Percentiles rank a stretch among this genome's conserved stretches.
Evolutionary conservation across 2,329 filamentous ascomycete species (phyloP).

Genomic region (Fusarium incarnatum): DNA sequence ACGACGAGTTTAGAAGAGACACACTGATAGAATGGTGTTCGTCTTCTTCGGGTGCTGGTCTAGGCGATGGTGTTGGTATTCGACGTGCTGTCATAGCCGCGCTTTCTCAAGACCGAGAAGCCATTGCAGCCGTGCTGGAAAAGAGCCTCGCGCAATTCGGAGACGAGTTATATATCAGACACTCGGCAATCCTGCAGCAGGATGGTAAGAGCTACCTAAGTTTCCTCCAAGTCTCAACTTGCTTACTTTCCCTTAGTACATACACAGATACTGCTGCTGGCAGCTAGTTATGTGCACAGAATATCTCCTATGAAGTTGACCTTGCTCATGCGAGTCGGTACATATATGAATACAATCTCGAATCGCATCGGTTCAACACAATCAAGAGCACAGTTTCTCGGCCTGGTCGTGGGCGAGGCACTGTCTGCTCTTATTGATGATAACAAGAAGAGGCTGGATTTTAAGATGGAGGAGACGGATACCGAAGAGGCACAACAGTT

Average conservation of each 20-base stretch:
- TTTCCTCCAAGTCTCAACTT: background rate
- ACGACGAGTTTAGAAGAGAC: conserved; percentile 61
- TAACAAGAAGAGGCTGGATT: conserved; percentile 79
- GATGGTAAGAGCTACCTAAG: conserved; percentile 69
- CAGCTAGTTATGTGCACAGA: conserved; percentile 80
- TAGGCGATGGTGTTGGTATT: conserved; percentile 72
- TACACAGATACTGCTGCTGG: conserved; percentile 81
- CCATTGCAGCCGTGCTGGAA: conserved; percentile 69
- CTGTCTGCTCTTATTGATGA: conserved; percentile 73
- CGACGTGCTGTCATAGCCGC: conserved; percentile 73
- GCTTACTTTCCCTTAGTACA: conserved; percentile 68
- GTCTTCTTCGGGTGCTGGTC: conserved; percentile 71
- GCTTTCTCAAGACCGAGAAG: conserved; percentile 63
- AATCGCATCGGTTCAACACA: conserved; percentile 86
- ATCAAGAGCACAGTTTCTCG: conserved; percentile 79
- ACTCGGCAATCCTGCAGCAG: conserved; percentile 86
- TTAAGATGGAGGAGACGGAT: conserved; percentile 83
- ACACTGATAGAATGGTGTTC: conserved; percentile 74
- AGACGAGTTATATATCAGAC: conserved; percentile 86
- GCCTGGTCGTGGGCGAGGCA: conserved; percentile 86
- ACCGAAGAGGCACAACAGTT: conserved; percentile 81
- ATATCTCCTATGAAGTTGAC: conserved; percentile 73
- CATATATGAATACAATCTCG: conserved; percentile 83
- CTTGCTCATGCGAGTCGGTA: conserved; percentile 75
- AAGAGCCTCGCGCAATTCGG: conserved; percentile 81